A percentile compares a stretch with the other conserved stretches of the same genome.
phyloP scores from a whole-genome alignment of 2,329 filamentous ascomycete genomes.

The Triangularia setosa region DNA sequence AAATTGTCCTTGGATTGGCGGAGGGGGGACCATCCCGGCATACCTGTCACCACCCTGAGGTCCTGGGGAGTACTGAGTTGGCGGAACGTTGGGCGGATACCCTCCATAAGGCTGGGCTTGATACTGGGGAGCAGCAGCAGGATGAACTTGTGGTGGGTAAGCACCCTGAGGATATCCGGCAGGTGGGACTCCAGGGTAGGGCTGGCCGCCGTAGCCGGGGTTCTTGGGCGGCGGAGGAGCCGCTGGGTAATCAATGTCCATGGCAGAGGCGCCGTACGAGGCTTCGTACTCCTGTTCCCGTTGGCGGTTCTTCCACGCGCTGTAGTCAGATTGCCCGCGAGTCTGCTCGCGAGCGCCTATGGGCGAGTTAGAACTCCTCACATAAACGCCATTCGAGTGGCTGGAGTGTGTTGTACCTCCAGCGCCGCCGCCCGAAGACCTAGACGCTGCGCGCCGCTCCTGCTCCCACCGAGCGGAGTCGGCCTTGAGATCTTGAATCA shows the following conservation, averaged over 20 bases:
- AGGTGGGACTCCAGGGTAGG: conserved; percentile 22
- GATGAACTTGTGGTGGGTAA: conserved; percentile 16
- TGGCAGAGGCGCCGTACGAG: conserved; percentile 19
- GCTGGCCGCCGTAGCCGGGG: conserved; percentile 16
- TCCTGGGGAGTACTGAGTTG: conserved; percentile 23
- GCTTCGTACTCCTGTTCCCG: conserved; percentile 21
- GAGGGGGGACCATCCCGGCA: conserved; percentile 19
- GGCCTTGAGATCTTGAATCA: conserved; percentile 60
- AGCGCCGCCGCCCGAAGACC: conserved; percentile 38
- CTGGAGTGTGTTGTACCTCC: conserved; percentile 57
- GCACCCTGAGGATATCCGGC: conserved; percentile 27
- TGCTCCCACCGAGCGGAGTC: conserved; percentile 60
- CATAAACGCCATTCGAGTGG: conserved; percentile 44
- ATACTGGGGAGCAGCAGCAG: conserved; percentile 12
- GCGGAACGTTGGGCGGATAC: conserved; percentile 17
- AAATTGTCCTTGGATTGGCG: conserved; percentile 24
- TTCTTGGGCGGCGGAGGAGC: conserved; percentile 16
- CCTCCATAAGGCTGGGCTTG: conserved; percentile 12
- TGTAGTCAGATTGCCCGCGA: conserved; percentile 36
- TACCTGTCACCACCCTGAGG: conserved; percentile 23
- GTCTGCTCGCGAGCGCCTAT: conserved; percentile 36
- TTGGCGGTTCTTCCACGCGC: conserved; percentile 26
- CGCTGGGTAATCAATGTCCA: conserved; percentile 25
- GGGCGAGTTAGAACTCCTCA: conserved; percentile 57
- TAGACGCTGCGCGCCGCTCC: conserved; percentile 54